Evolutionary conservation across 306 rosid genomes (phyloP).

Genomic region (Lupinus albus): DNA sequence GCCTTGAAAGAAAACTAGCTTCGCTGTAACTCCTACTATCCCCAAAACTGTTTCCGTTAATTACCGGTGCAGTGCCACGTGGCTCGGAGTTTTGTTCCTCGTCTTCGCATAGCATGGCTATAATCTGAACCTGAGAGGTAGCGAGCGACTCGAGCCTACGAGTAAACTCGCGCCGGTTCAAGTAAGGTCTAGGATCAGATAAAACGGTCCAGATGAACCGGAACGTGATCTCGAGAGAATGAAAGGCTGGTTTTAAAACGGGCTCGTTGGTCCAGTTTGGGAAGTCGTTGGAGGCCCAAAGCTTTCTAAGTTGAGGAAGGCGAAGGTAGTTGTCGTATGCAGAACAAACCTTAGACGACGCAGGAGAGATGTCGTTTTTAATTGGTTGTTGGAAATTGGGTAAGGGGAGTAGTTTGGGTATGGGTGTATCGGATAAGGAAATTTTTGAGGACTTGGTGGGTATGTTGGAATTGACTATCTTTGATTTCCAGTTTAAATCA

Average conservation of each 20-base stretch:
- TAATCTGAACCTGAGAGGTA: too few species aligned
- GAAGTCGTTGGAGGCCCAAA: slow-evolving; percentile 63
- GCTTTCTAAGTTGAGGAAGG: slow-evolving; percentile 61
- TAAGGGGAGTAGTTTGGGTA: neutral
- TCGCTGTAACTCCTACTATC: too few species aligned
- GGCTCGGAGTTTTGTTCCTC: too few species aligned
- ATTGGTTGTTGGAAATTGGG: slow-evolving; percentile 50
- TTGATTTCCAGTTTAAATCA: slow-evolving; percentile 71
- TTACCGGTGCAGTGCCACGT: too few species aligned
- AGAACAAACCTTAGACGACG: slow-evolving; percentile 58
- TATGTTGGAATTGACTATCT: slow-evolving; percentile 59
- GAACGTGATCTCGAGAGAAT: too few species aligned
- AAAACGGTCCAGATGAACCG: too few species aligned
- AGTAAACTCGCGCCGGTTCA: too few species aligned
- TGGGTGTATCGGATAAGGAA: slow-evolving; percentile 51
- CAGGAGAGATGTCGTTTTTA: slow-evolving; percentile 53
- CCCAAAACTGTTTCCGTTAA: too few species aligned
- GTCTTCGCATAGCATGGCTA: too few species aligned
- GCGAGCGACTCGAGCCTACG: too few species aligned
- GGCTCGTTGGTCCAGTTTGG: slow-evolving; percentile 73
- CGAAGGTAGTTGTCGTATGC: slow-evolving; percentile 77
- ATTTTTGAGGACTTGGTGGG: slow-evolving; percentile 60
- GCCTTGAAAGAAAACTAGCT: too few species aligned
- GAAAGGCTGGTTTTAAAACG: slow-evolving; percentile 54
- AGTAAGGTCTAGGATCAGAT: too few species aligned